Conservation (phyloP, 805 yeast species). For the Schwanniomyces polymorphus region DNA sequence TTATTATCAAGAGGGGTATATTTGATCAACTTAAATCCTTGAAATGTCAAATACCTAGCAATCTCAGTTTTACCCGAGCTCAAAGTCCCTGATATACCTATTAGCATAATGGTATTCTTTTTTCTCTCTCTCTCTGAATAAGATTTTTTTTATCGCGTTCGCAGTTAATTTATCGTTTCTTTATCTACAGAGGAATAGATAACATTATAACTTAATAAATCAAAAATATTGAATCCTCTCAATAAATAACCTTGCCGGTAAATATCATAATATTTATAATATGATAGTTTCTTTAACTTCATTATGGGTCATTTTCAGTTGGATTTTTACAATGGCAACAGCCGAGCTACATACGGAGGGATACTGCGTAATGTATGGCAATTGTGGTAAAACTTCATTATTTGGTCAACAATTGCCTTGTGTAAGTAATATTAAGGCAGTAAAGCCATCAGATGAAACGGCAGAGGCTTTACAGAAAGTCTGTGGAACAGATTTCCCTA, state of each 20-base stretch:
- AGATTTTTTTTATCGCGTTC: neutral
- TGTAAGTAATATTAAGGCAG: slow-evolving; percentile 55
- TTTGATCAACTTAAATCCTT: slow-evolving; percentile 48
- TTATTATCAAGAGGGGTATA: slow-evolving; percentile 1
- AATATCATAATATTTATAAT: neutral
- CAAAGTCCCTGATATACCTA: slow-evolving; percentile 72
- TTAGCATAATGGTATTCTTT: slow-evolving; percentile 48
- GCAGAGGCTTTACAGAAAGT: slow-evolving; percentile 48
- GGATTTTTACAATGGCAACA: neutral
- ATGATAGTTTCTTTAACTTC: neutral
- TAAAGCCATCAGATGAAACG: slow-evolving; percentile 45
- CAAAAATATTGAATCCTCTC: neutral
- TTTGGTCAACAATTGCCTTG: slow-evolving; percentile 85
- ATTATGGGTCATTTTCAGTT: neutral
- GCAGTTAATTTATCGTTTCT: neutral
- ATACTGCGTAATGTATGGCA: slow-evolving; percentile 55
- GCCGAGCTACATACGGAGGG: slow-evolving; percentile 35
- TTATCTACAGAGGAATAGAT: neutral
- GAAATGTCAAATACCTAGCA: slow-evolving; percentile 53
- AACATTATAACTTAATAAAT: neutral
- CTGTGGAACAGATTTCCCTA: slow-evolving; percentile 73
- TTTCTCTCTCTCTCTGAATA: neutral
- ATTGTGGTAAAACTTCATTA: slow-evolving; percentile 76
- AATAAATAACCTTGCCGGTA: neutral
- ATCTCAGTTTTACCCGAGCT: slow-evolving; percentile 69